These are phyloP conservation scores for Penicillium sp. DNA, from an alignment of 2,329 filamentous ascomycete genomes.

Conservation along the genomic window DNA sequence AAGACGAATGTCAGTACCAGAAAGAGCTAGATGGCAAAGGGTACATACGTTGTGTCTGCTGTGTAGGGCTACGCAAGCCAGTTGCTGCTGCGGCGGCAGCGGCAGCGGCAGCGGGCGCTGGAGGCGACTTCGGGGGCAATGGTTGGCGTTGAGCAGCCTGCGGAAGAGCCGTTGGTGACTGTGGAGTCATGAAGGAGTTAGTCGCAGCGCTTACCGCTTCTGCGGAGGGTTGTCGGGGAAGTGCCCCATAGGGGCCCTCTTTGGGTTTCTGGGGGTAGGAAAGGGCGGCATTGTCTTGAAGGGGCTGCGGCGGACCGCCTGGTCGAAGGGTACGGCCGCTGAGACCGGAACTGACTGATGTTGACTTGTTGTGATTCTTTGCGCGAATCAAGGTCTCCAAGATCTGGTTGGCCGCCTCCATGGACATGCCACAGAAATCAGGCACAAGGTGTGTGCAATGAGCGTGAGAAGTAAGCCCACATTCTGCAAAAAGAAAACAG, in stretches of 20 bases:
- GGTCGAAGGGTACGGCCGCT: slow-evolving; percentile 64
- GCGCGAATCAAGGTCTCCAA: slow-evolving; percentile 77
- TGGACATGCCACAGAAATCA: slow-evolving; percentile 98
- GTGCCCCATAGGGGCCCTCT: slow-evolving; percentile 35
- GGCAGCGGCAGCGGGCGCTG: slow-evolving; percentile 44
- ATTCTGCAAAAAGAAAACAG: slow-evolving; percentile 56
- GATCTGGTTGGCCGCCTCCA: slow-evolving; percentile 94
- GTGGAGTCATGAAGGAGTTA: slow-evolving; percentile 44
- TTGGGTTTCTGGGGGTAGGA: slow-evolving; percentile 35
- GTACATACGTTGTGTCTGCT: slow-evolving; percentile 38
- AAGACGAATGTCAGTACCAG: slow-evolving; percentile 30
- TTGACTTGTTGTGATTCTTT: slow-evolving; percentile 63
- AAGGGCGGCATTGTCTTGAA: slow-evolving; percentile 37
- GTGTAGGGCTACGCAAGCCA: slow-evolving; percentile 42
- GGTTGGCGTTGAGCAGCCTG: slow-evolving; percentile 41
- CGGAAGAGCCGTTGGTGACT: slow-evolving; percentile 37
- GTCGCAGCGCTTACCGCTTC: slow-evolving; percentile 43
- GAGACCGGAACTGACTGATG: slow-evolving; percentile 52
- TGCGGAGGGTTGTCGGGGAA: slow-evolving; percentile 36
- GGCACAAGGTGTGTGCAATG: slow-evolving; percentile 92
- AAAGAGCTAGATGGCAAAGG: background rate
- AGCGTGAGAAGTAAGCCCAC: slow-evolving; percentile 82
- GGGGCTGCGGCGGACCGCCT: slow-evolving; percentile 42
- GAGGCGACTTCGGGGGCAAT: slow-evolving; percentile 46
- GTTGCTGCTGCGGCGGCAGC: slow-evolving; percentile 49